These are phyloP conservation scores for Alnus rubra DNA, from an alignment of 306 rosid species.

Conservation along the genomic window DNA sequence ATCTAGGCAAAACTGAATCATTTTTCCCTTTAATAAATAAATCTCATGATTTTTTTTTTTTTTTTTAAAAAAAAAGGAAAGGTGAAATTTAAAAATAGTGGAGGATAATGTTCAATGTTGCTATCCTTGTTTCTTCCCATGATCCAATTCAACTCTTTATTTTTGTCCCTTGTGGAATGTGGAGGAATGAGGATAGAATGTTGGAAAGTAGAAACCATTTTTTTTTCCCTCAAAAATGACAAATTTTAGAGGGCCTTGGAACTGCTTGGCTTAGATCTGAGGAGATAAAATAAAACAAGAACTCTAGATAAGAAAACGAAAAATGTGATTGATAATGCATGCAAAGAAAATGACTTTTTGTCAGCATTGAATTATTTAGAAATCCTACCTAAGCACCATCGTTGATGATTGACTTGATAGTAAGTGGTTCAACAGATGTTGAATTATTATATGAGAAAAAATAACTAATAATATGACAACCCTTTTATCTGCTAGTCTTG, in stretches of 20 bases:
- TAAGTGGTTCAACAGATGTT: background rate
- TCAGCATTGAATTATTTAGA: slow-evolving; percentile 12
- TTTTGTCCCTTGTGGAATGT: background rate
- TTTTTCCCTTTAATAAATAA: no score
- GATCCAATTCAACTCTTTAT: background rate
- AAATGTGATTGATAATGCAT: background rate
- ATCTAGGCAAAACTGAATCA: no score
- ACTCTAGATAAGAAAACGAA: background rate
- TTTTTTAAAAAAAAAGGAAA: no score
- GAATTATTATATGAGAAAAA: background rate
- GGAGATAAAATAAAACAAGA: background rate
- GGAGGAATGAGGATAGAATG: background rate
- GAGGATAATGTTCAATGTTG: background rate
- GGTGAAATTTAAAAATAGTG: background rate
- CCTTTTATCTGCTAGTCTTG: background rate
- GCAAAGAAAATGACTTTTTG: slow-evolving; percentile 13
- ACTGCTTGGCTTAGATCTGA: background rate
- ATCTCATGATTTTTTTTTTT: no score
- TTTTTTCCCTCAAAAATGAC: background rate
- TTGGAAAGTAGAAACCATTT: background rate
- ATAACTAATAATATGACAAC: background rate
- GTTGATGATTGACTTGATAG: background rate
- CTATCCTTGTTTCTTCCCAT: background rate
- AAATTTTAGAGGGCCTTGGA: background rate
- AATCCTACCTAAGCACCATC: background rate